Percentiles rank a stretch among this genome's conserved stretches.
phyloP scores from a whole-genome alignment of 2,329 filamentous ascomycete genomes.

The Apiospora malaysiana region DNA sequence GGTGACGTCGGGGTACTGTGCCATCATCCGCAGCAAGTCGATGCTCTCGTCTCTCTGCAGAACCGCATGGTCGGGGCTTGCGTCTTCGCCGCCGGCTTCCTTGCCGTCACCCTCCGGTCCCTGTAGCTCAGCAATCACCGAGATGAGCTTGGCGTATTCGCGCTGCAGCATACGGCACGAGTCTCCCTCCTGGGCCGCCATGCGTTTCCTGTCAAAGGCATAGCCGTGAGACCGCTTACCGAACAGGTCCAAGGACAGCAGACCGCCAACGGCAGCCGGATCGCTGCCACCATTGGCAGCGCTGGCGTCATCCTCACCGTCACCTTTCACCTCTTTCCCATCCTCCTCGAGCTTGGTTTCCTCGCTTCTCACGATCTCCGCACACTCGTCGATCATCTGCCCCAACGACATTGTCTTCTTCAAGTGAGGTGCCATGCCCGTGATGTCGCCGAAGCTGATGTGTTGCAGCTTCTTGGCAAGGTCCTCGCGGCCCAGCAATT shows the following conservation, averaged over 20 bases:
- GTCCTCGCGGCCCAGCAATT: conserved; percentile 43
- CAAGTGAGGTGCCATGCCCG: conserved; percentile 57
- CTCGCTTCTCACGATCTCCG: neutral
- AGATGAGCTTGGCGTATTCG: conserved; percentile 74
- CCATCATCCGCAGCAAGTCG: conserved; percentile 63
- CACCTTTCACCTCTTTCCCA: neutral
- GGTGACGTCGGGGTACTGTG: conserved; percentile 69
- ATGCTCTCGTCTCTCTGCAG: conserved; percentile 36
- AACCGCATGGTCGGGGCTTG: conserved; percentile 55
- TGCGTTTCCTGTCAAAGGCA: conserved; percentile 78
- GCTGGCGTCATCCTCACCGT: neutral
- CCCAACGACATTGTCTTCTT: conserved; percentile 42
- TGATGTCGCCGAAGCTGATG: conserved; percentile 54
- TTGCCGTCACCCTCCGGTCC: conserved; percentile 62
- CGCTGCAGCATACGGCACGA: conserved; percentile 88
- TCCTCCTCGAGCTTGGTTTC: neutral
- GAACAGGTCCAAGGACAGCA: conserved; percentile 43
- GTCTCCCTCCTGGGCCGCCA: conserved; percentile 85
- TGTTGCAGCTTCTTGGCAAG: conserved; percentile 43
- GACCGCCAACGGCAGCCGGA: conserved; percentile 24
- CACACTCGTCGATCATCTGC: conserved; percentile 7
- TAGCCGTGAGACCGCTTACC: conserved; percentile 57
- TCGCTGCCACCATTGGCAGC: neutral
- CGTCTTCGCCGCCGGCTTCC: conserved; percentile 48
- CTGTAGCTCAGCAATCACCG: conserved; percentile 63